Evolutionary conservation across 768 basidiomycete genomes (phyloP).

Genomic region (Lactarius tabidus): DNA sequence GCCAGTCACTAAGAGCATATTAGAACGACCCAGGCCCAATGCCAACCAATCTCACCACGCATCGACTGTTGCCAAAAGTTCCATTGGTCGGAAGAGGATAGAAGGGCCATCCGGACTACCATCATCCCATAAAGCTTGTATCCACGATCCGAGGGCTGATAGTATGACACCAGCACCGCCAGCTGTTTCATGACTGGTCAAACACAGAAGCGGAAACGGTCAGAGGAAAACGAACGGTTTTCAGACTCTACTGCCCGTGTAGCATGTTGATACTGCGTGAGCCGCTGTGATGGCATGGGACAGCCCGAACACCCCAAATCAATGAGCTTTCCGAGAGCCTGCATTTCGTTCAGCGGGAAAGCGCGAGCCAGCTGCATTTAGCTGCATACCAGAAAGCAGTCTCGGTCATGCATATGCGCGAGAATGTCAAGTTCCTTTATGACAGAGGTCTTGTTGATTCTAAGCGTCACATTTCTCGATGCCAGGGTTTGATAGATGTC

Average conservation of each 20-base stretch:
- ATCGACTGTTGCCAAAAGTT: constrained; percentile 13
- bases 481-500: not conserved
- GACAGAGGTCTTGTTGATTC: constrained; percentile 2
- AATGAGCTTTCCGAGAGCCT: constrained; percentile 34
- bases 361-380: not conserved
- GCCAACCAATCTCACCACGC: constrained; percentile 9
- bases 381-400: constrained; percentile 5
- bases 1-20: constrained; percentile 19
- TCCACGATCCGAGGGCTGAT: constrained; percentile 21
- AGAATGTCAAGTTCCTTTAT: constrained; percentile 21
- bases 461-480: not conserved
- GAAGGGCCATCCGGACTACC: constrained; percentile 15
- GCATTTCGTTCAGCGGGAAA: not conserved
- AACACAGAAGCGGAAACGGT: not conserved
- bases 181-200: not conserved
- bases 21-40: not conserved
- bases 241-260: constrained; percentile 45
- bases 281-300: constrained; percentile 37
- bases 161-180: not conserved
- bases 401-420: constrained; percentile 6
- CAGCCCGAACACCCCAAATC: constrained; percentile 21
- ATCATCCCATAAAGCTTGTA: constrained; percentile 23
- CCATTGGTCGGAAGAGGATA: constrained; percentile 19
- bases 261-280: constrained; percentile 55
- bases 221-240: constrained; percentile 36